phyloP scores from a whole-genome alignment of 352 stramenopile genomes.

The Elongisporangium undulatum region DNA sequence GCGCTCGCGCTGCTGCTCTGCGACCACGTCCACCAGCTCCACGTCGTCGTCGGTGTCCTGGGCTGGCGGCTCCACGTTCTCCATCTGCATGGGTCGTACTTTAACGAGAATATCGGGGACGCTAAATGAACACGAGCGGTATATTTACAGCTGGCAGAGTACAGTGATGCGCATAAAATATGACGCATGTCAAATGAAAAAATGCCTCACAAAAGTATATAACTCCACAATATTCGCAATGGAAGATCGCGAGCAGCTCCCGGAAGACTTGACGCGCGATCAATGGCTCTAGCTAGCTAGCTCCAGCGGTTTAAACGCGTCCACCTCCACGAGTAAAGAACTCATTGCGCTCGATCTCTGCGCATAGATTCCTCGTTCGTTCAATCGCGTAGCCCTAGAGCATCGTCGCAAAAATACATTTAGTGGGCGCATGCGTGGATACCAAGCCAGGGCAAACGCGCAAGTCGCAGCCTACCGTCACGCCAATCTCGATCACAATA shows the following conservation, averaged over 20 bases:
- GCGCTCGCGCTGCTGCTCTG: constrained; percentile 14
- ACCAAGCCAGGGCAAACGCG: not conserved
- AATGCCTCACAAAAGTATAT: not conserved
- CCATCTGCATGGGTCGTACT: constrained; percentile 3
- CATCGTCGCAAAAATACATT: constrained; percentile 1
- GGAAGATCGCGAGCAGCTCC: not conserved
- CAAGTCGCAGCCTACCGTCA: constrained; percentile 37
- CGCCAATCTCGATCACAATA: constrained; percentile 39
- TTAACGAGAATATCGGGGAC: not conserved
- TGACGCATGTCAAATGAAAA: not conserved
- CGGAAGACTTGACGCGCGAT: too few species aligned
- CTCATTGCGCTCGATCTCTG: constrained; percentile 70
- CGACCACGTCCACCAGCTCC: constrained; percentile 1
- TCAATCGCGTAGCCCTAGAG: constrained; percentile 46
- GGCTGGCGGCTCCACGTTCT: constrained; percentile 7
- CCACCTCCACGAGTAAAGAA: constrained; percentile 43
- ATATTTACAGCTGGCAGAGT: not conserved
- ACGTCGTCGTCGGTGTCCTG: constrained; percentile 5
- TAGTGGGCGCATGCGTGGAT: not conserved
- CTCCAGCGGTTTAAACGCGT: constrained; percentile 12
- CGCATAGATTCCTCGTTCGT: constrained; percentile 48
- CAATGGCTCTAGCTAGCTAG: too few species aligned
- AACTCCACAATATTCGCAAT: not conserved
- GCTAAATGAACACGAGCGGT: not conserved
- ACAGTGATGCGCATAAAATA: not conserved